A percentile compares a stretch with the other conserved stretches of the same genome.
phyloP scores from a whole-genome alignment of 2,329 filamentous ascomycete genomes.

The Diaporthe ilicicola region DNA sequence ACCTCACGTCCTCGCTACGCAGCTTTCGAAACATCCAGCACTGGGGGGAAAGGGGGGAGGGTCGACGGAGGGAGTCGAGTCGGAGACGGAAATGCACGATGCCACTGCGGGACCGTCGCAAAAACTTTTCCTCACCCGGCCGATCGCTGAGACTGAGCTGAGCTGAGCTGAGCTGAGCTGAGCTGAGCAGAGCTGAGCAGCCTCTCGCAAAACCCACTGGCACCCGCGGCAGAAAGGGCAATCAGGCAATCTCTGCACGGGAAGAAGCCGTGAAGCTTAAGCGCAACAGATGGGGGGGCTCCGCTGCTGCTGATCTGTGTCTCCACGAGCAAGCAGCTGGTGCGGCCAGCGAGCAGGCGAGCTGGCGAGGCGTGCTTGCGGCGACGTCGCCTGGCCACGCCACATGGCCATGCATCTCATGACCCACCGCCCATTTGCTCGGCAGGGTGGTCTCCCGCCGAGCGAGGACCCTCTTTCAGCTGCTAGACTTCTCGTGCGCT shows the following conservation, averaged over 20 bases:
- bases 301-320: constrained; percentile 8
- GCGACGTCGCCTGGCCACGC: constrained; percentile 3
- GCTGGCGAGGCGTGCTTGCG: too few relatives aligned
- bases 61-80: background rate
- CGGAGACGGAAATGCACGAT: background rate
- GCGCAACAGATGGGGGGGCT: background rate
- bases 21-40: constrained; percentile 9
- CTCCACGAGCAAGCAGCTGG: background rate
- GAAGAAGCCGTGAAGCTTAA: constrained; percentile 11
- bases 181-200: background rate
- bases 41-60: too few relatives aligned
- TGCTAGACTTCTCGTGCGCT: constrained; percentile 6
- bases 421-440: constrained; percentile 4
- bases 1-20: constrained; percentile 20
- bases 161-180: background rate
- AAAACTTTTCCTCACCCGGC: background rate
- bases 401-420: constrained; percentile 21
- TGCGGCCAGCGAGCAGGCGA: constrained; percentile 4
- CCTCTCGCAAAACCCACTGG: background rate
- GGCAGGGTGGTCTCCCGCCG: constrained; percentile 5
- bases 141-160: background rate
- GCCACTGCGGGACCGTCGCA: constrained; percentile 6
- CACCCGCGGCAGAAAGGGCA: background rate
- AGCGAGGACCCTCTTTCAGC: constrained; percentile 22
- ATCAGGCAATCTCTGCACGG: constrained; percentile 12